phyloP scores from a whole-genome alignment of 202 grass and related monocot genomes.

The Carex sylvatica region DNA sequence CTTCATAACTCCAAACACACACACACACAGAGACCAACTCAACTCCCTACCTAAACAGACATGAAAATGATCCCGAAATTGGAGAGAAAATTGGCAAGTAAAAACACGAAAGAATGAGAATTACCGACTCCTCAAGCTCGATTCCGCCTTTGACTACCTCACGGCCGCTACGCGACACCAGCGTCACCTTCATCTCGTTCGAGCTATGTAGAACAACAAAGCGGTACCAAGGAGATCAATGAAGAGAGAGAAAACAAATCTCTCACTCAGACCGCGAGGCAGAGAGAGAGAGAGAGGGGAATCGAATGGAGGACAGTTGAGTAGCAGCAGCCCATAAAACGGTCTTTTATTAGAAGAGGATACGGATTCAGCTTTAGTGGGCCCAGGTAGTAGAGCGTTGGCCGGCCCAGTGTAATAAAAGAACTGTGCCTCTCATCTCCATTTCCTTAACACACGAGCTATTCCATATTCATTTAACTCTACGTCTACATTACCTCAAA shows the following conservation, averaged over 20 bases:
- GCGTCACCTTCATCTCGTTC: constrained; percentile 55
- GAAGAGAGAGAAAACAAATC: constrained; percentile 24
- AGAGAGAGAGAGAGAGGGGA: background rate
- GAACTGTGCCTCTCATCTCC: background rate
- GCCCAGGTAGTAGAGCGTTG: constrained; percentile 17
- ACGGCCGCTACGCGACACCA: constrained; percentile 75
- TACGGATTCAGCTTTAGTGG: constrained; percentile 22
- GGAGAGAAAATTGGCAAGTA: background rate
- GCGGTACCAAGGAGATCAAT: background rate
- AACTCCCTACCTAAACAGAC: background rate
- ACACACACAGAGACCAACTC: background rate
- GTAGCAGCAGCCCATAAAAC: constrained; percentile 19
- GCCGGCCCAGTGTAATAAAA: constrained; percentile 3
- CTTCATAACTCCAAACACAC: constrained; percentile 13
- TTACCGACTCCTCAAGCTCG: constrained; percentile 61
- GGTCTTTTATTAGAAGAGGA: background rate
- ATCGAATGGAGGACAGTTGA: constrained; percentile 1
- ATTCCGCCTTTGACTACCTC: constrained; percentile 78
- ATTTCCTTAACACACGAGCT: background rate
- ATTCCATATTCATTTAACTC: background rate
- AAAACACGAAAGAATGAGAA: background rate
- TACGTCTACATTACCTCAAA: background rate
- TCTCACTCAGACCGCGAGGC: background rate
- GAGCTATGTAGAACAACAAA: background rate
- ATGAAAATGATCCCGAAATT: background rate